phyloP scores from a whole-genome alignment of 2,329 filamentous ascomycete species.

The Cadophora malorum region DNA sequence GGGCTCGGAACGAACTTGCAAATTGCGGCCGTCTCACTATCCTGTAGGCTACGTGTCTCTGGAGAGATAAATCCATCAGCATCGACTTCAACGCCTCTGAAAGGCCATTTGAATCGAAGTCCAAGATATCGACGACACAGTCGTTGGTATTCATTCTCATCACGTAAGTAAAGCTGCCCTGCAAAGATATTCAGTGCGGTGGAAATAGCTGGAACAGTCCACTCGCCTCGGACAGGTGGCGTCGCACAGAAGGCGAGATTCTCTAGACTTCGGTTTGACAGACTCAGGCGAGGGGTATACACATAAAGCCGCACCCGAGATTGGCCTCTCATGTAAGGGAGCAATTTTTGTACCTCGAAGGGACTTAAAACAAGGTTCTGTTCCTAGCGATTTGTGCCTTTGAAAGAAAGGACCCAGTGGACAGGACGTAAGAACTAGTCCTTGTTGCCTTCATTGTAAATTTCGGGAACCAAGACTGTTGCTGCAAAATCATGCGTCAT shows the following conservation, averaged over 20 bases:
- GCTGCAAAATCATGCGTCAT: slow-evolving; percentile 58
- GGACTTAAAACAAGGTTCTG: slow-evolving; percentile 59
- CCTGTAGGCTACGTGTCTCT: slow-evolving; percentile 21
- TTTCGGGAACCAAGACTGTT: slow-evolving; percentile 48
- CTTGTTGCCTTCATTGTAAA: not conserved
- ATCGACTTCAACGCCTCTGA: slow-evolving; percentile 32
- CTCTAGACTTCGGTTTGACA: slow-evolving; percentile 51
- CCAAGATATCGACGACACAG: slow-evolving; percentile 59
- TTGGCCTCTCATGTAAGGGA: slow-evolving; percentile 49
- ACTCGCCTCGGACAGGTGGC: slow-evolving; percentile 37
- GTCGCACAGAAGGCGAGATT: slow-evolving; percentile 53
- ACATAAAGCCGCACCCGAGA: slow-evolving; percentile 53
- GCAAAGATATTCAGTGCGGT: slow-evolving; percentile 68
- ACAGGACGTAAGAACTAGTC: slow-evolving; percentile 60
- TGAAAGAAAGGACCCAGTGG: slow-evolving; percentile 58
- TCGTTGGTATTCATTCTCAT: slow-evolving; percentile 58
- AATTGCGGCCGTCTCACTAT: slow-evolving; percentile 10
- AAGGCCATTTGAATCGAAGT: slow-evolving; percentile 46
- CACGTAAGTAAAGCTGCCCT: slow-evolving; percentile 68
- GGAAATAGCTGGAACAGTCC: slow-evolving; percentile 38
- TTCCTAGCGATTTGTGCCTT: slow-evolving; percentile 26
- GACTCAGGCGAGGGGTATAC: slow-evolving; percentile 55
- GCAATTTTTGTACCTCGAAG: slow-evolving; percentile 62
- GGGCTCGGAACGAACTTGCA: slow-evolving; percentile 49
- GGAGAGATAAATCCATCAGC: slow-evolving; percentile 46